Evolutionary conservation across 2,329 filamentous ascomycete species (phyloP), one percentile per base, ranked within the genome.

Genomic region (Scedosporium minutisporum): DNA sequence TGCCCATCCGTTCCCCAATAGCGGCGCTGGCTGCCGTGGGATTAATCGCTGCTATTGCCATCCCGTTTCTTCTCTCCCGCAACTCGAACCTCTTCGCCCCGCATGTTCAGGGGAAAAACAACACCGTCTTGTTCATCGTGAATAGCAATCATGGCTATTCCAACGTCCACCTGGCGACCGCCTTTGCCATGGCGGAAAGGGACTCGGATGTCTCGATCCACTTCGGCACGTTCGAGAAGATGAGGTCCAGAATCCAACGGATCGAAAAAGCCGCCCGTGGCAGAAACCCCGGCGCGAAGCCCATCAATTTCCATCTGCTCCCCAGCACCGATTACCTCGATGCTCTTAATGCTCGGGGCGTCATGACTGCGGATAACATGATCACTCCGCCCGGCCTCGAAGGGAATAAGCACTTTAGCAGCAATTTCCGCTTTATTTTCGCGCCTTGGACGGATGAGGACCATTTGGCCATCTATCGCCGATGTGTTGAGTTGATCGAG

Each of bases 151-250:
- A 69, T 59, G 74, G 75, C 29, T 67, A 74, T 7, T 71, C 70
- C 9, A 77, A 77, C 57, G 73, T 75, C 18, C 72, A 72, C 60
- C 63, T 76, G 12, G 72, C 74, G 4, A 74, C 74, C 4, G 65
- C 67, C n/a, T 68, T 69, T 1, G 70, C 73, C 0, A 64, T 77
- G 5, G 57, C 76, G 2, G 72, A 75, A 18, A 66, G 69, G 1
- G 65, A 74, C 27, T 68, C 73, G 0, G 63, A 70, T 14, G 65
- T 75, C 18, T 65, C 74, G 2, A 64, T 76, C 0, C 74, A 76
- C 60, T 72, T 73, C 60, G 74, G 68, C 3, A 75, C 74, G 1
- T 75, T 74, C 57, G 55, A 67, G 4, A 62, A 62, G 61, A 27
- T 58, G 61, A 10, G 18, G 10, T 16, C 18, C 12, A 16, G 44